These are phyloP conservation scores for Purpureocillium lavendulum DNA, from an alignment of 2,329 filamentous ascomycete genomes.

Conservation along the genomic window DNA sequence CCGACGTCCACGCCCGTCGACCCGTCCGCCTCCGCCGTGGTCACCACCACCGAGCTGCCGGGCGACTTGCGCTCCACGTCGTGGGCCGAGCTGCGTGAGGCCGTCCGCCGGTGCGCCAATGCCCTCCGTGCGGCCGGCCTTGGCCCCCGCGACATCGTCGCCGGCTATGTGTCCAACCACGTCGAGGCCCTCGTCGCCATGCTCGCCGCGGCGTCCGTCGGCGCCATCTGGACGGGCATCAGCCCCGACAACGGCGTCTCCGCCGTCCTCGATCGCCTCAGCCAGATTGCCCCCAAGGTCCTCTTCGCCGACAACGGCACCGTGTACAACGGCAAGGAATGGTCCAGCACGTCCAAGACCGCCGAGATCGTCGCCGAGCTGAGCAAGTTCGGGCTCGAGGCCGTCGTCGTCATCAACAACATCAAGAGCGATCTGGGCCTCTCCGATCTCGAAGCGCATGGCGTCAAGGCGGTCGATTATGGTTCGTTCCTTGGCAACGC, in stretches of 20 bases:
- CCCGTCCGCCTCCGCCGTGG: slow-evolving; percentile 58
- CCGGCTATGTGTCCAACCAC: slow-evolving; percentile 82
- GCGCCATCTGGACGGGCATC: slow-evolving; percentile 87
- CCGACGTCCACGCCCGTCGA: slow-evolving; percentile 30
- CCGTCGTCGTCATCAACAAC: slow-evolving; percentile 68
- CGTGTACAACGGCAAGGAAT: slow-evolving; percentile 84
- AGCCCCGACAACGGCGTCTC: slow-evolving; percentile 89
- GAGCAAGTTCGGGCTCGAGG: slow-evolving; percentile 48
- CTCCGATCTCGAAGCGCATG: slow-evolving; percentile 28
- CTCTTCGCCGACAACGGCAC: slow-evolving; percentile 84
- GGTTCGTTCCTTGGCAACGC: slow-evolving; percentile 33
- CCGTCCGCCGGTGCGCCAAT: slow-evolving; percentile 64
- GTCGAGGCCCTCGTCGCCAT: slow-evolving; percentile 80
- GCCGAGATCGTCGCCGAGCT: slow-evolving; percentile 65
- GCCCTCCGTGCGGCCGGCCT: slow-evolving; percentile 62
- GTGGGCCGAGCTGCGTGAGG: slow-evolving; percentile 74
- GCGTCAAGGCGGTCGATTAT: slow-evolving; percentile 35
- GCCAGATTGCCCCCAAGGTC: slow-evolving; percentile 74
- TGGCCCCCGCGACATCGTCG: slow-evolving; percentile 45
- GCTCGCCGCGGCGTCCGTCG: slow-evolving; percentile 73
- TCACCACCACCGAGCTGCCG: slow-evolving; percentile 70
- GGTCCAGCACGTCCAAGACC: slow-evolving; percentile 73
- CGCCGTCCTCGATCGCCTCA: slow-evolving; percentile 78
- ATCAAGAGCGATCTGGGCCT: slow-evolving; percentile 38
- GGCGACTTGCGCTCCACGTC: slow-evolving; percentile 49